Evolutionary conservation across 805 yeast genomes (phyloP).

Genomic region (Wickerhamiella spandovensis): DNA sequence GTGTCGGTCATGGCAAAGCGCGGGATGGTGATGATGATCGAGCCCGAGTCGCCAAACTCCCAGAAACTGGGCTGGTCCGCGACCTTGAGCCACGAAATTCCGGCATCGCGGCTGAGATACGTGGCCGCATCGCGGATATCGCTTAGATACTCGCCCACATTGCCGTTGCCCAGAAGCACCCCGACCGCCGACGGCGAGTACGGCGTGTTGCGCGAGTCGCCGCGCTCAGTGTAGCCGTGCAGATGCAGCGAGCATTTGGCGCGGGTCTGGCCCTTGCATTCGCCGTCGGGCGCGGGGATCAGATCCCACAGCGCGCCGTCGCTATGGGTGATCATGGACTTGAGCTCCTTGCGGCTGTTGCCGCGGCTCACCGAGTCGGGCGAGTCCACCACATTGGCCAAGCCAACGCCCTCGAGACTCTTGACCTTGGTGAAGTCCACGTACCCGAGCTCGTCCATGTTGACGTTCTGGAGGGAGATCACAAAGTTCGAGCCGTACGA

Average conservation of each 20-base stretch:
- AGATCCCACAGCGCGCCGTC: conserved; percentile 85
- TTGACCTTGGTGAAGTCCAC: conserved; percentile 82
- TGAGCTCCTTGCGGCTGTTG: conserved; percentile 38
- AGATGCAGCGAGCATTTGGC: conserved; percentile 66
- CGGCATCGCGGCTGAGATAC: conserved; percentile 80
- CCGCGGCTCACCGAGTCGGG: conserved; percentile 33
- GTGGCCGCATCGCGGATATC: conserved; percentile 47
- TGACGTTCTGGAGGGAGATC: conserved; percentile 52
- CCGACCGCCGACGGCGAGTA: conserved; percentile 88
- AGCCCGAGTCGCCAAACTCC: conserved; percentile 96
- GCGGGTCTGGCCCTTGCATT: conserved; percentile 37
- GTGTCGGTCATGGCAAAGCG: conserved; percentile 44
- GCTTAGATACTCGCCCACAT: conserved; percentile 55
- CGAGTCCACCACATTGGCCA: conserved; percentile 59
- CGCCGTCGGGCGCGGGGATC: conserved; percentile 53
- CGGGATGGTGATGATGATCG: conserved; percentile 61
- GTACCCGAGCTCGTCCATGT: conserved; percentile 57
- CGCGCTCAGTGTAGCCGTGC: conserved; percentile 83
- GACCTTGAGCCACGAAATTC: conserved; percentile 74
- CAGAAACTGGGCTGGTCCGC: conserved; percentile 66
- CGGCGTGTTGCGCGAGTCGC: conserved; percentile 69
- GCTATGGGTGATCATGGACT: conserved; percentile 67
- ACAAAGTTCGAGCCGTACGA: conserved; percentile 84
- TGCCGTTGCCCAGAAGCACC: conserved; percentile 81
- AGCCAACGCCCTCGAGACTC: conserved; percentile 71